Conservation (phyloP, 2,329 filamentous ascomycete species). For the Hymenotorrendiella dingleyae region DNA sequence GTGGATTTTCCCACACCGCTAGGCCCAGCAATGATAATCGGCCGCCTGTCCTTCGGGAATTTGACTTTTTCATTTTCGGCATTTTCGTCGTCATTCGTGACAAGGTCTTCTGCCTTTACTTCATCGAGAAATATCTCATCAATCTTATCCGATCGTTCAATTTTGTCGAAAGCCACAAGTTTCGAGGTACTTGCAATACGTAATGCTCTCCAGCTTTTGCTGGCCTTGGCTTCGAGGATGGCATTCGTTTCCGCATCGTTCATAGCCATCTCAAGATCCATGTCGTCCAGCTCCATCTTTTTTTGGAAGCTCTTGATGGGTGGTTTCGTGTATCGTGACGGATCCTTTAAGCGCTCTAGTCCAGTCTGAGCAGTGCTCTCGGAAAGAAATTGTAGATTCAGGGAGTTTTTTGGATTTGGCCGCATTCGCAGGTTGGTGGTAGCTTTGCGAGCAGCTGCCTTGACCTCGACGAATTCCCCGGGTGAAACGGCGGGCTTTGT, state of each 20-base stretch:
- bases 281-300: conserved; percentile 71
- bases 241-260: conserved; percentile 52
- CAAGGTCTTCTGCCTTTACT: conserved; percentile 31
- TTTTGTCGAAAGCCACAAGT: conserved; percentile 76
- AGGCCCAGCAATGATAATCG: conserved; percentile 64
- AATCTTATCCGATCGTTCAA: conserved; percentile 74
- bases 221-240: conserved; percentile 67
- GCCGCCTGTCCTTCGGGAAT: conserved; percentile 43
- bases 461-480: conserved; percentile 63
- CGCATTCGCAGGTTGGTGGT: conserved; percentile 68
- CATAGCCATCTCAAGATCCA: conserved; percentile 78
- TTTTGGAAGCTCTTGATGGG: conserved; percentile 63
- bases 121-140: conserved; percentile 49
- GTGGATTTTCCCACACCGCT: conserved; percentile 57
- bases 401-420: conserved; percentile 61
- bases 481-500: conserved; percentile 66
- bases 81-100: conserved; percentile 27
- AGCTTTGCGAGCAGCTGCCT: conserved; percentile 56
- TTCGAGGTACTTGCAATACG: conserved; percentile 70
- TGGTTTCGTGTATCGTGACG: conserved; percentile 61
- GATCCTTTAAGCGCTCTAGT: conserved; percentile 64
- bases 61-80: conserved; percentile 31
- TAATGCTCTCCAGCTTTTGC: conserved; percentile 85
- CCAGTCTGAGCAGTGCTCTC: conserved; percentile 56
- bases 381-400: conserved; percentile 73